These are phyloP conservation scores for Leccinellum albellum DNA, from an alignment of 768 basidiomycete genomes.

Conservation along the genomic window DNA sequence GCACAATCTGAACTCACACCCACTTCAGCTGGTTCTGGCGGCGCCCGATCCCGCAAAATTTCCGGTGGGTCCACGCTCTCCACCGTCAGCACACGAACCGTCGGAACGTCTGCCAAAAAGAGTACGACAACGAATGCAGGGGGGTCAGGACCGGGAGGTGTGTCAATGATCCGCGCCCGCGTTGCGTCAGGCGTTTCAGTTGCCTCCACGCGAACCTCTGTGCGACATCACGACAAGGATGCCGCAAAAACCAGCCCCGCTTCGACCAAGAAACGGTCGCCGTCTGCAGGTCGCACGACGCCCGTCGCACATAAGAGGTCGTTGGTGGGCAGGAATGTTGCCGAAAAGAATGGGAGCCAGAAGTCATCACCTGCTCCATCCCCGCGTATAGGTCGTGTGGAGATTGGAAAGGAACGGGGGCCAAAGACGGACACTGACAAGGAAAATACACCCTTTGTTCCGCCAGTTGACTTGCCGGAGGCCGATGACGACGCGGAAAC, in stretches of 20 bases:
- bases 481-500: slow-evolving; percentile 37
- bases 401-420: slow-evolving; percentile 33
- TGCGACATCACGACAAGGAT: slow-evolving; percentile 25
- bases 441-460: slow-evolving; percentile 11
- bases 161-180: slow-evolving; percentile 10
- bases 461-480: slow-evolving; percentile 33
- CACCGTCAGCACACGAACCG: slow-evolving; percentile 29
- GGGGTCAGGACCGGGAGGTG: slow-evolving; percentile 10
- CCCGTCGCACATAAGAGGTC: slow-evolving; percentile 20
- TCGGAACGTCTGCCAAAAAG: slow-evolving; percentile 26
- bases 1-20: slow-evolving; percentile 31
- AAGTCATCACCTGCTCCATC: slow-evolving; percentile 15
- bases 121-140: not conserved
- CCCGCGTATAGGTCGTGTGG: slow-evolving; percentile 15
- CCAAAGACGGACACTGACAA: slow-evolving; percentile 30
- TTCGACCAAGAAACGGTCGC: slow-evolving; percentile 16
- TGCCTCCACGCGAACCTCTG: slow-evolving; percentile 21
- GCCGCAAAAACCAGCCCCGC: slow-evolving; percentile 20
- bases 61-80: slow-evolving; percentile 30
- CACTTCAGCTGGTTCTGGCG: slow-evolving; percentile 23
- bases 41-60: slow-evolving; percentile 26
- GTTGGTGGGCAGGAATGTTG: slow-evolving; percentile 6
- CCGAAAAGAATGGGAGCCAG: slow-evolving; percentile 12
- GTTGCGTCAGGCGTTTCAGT: slow-evolving; percentile 28
- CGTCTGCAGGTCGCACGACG: slow-evolving; percentile 22